These are phyloP conservation scores for Camellia granthamiana DNA, from an alignment of 148 eudicot species.

Conservation along the genomic window DNA sequence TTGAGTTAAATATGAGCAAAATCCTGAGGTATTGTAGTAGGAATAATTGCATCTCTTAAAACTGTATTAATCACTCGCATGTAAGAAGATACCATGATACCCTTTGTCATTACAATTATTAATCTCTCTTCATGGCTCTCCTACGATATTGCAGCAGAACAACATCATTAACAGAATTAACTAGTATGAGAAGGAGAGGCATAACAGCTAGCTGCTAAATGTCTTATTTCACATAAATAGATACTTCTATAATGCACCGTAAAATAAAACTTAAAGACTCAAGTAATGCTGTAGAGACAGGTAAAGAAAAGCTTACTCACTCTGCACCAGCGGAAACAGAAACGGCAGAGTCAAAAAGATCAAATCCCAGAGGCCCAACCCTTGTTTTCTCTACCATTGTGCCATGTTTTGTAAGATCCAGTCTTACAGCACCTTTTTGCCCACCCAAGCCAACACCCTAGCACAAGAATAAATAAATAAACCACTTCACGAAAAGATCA, in stretches of 20 bases:
- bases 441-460: conserved; percentile 60
- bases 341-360: conserved; percentile 83
- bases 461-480: conserved; percentile 22
- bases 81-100: neutral
- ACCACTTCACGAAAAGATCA: neutral
- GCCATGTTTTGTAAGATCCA: conserved; percentile 59
- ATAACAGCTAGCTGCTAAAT: neutral
- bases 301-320: conserved; percentile 65
- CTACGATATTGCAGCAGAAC: neutral
- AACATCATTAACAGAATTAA: neutral
- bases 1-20: neutral
- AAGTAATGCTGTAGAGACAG: neutral
- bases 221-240: neutral
- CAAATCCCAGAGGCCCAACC: conserved; percentile 74
- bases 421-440: conserved; percentile 42
- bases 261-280: neutral
- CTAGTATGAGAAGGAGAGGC: neutral
- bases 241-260: neutral
- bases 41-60: neutral
- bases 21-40: neutral
- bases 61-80: neutral
- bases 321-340: conserved; percentile 70
- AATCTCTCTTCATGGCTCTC: neutral
- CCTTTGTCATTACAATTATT: neutral
- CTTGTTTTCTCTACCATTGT: conserved; percentile 61